phyloP scores from a whole-genome alignment of 768 basidiomycete genomes.

The Tulasnella sp. region DNA sequence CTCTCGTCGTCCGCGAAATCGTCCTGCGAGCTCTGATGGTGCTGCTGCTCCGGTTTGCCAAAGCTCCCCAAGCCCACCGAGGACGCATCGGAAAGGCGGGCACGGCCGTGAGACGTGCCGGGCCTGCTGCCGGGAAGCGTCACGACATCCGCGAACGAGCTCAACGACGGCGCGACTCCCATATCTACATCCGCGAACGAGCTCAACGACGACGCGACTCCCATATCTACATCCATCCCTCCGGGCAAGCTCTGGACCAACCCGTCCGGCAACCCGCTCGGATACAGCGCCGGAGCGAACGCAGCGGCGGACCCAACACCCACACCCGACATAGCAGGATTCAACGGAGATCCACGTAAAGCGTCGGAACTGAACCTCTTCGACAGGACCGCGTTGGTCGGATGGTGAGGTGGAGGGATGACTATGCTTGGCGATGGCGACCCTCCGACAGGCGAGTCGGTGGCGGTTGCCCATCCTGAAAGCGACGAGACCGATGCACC shows the following conservation, averaged over 20 bases:
- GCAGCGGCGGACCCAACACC: not conserved
- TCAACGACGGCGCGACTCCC: not conserved
- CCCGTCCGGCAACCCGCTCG: not conserved
- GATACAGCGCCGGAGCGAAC: not conserved
- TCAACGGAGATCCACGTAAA: not conserved
- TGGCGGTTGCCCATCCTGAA: not conserved
- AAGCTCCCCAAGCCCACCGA: not conserved
- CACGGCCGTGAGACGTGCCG: not conserved
- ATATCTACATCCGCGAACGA: slow-evolving; percentile 1
- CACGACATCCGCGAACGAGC: not conserved
- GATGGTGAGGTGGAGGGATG: slow-evolving; percentile 4
- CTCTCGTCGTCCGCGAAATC: not conserved
- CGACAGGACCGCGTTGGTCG: not conserved
- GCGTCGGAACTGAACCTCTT: not conserved
- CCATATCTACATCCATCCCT: not conserved
- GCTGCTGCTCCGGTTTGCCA: not conserved
- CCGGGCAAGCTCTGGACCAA: not conserved
- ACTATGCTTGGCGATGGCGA: not conserved
- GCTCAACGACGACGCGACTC: not conserved
- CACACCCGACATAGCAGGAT: not conserved
- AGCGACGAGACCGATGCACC: not conserved
- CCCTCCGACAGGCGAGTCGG: not conserved
- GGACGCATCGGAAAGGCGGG: not conserved
- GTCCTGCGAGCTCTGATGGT: not conserved
- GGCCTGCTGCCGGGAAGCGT: not conserved